Evolutionary conservation across 2,329 filamentous ascomycete species (phyloP), one percentile per base, ranked within the genome.

Genomic region (Fusarium sp.): DNA sequence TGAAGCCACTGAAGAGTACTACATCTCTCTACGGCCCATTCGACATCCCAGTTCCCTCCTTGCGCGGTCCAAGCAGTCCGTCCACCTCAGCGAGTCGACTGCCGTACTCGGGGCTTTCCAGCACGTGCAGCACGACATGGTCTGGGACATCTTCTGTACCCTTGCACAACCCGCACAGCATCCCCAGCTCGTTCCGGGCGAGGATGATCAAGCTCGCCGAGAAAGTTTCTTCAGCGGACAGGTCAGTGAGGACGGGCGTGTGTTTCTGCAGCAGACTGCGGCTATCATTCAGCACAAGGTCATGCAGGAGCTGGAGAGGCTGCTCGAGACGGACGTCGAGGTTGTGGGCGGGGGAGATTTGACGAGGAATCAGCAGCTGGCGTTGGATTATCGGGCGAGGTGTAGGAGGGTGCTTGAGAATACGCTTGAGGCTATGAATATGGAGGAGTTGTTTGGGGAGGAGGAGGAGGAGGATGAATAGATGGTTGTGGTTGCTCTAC

Each of bases 21-120:
- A 87, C 57, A 79, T 88, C 52, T 85, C 84, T 6, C 73, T 84
- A 11, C 78, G 80, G 7, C 81, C 84, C 1, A 73, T 85, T 36
- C 63, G 66, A 12, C 73, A 86, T 53, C 70, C 75, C 0, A 82
- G 80, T 65, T 85, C 84, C 0, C 66, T 83, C 10, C 77, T 83
- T 3, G 82, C 77, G 4, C 74, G 76, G 6, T 73, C 77, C 1
- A 78, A 79, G 48, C 76, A 80, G 47, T 63, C 70, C 6, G 71
- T 77, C 4, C 64, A 71, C n/a, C 64, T 76, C 6, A 53, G 71
- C n/a, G 56, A 69, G 0, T 50, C 38, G 0, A 70, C 77, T 1
- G 24, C 38, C 1, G 55, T 76, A 1, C 71, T 80, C 4, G 71
- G 75, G 2, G 76, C 76, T 5, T 83, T 86, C 50, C 73, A 77